Conservation (phyloP, 139 green algal genomes). For the Micromonas commoda region DNA sequence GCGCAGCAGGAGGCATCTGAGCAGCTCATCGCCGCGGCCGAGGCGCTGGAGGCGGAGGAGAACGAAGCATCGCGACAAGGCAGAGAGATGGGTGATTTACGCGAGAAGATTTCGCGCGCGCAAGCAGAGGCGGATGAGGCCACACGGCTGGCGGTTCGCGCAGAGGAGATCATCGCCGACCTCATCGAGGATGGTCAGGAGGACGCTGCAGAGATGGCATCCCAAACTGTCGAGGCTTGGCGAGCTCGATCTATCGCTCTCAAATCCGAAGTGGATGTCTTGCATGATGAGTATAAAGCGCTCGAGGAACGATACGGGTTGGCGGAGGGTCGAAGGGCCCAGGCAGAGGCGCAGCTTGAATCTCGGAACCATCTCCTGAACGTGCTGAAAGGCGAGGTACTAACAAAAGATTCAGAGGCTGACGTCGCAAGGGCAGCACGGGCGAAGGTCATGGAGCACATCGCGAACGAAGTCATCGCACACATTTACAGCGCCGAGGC, state of each 20-base stretch:
- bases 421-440: too few relatives aligned
- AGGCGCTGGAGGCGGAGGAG: not conserved
- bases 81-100: not conserved
- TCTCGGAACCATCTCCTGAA: too few relatives aligned
- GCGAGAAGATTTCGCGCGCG: not conserved
- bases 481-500: not conserved
- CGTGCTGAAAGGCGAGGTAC: too few relatives aligned
- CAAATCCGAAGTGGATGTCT: not conserved
- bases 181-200: not conserved
- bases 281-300: too few relatives aligned
- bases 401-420: too few relatives aligned
- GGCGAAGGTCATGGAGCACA: too few relatives aligned
- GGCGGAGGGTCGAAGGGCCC: too few relatives aligned
- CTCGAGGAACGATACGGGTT: too few relatives aligned
- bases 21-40: not conserved
- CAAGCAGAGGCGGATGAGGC: not conserved
- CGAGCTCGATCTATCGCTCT: not conserved
- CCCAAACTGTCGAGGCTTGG: not conserved
- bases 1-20: not conserved
- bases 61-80: not conserved
- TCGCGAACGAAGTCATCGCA: not conserved
- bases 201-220: not conserved
- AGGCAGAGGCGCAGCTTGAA: too few relatives aligned
- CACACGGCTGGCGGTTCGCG: too few relatives aligned
- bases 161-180: not conserved